A percentile compares a stretch with the other conserved stretches of the same genome.
Conservation (phyloP, 2,329 filamentous ascomycete genomes). For the Colletotrichum tropicicola region DNA sequence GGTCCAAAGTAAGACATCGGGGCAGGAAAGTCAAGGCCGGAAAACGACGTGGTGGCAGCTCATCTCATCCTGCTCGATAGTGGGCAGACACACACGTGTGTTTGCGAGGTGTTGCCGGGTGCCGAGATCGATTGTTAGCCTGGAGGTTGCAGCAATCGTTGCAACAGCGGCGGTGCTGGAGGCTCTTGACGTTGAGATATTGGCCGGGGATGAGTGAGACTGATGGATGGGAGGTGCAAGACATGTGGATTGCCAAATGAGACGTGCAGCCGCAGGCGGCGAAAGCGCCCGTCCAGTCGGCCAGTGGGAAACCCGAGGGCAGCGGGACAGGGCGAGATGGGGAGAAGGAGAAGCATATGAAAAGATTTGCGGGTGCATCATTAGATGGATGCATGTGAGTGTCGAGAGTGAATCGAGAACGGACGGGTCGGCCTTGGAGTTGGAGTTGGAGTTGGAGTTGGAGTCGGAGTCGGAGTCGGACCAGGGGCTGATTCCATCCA, state of each 20-base stretch:
- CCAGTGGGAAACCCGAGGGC: not conserved
- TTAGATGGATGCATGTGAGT: constrained; percentile 4
- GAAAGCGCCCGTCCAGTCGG: not conserved
- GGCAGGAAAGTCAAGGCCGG: not conserved
- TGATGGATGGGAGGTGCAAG: too few relatives aligned
- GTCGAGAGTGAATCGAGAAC: constrained; percentile 1
- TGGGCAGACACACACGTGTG: not conserved
- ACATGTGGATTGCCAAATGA: not conserved
- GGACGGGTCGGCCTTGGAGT: not conserved
- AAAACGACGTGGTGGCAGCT: not conserved
- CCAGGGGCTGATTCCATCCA: not conserved
- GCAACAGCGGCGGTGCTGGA: not conserved
- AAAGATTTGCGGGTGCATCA: not conserved
- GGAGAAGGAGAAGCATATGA: constrained; percentile 1
- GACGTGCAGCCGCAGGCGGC: not conserved
- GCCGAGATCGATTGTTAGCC: constrained; percentile 18
- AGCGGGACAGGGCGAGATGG: not conserved
- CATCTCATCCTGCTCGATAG: not conserved
- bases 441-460: too few relatives aligned
- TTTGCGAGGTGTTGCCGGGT: not conserved
- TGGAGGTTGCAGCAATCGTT: constrained; percentile 18
- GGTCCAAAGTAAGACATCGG: too few relatives aligned
- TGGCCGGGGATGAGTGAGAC: too few relatives aligned
- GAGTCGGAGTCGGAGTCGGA: too few relatives aligned
- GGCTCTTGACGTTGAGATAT: too few relatives aligned